Base-by-base conservation (phyloP, 345 rosid species). In the Mangifera indica region DNA sequence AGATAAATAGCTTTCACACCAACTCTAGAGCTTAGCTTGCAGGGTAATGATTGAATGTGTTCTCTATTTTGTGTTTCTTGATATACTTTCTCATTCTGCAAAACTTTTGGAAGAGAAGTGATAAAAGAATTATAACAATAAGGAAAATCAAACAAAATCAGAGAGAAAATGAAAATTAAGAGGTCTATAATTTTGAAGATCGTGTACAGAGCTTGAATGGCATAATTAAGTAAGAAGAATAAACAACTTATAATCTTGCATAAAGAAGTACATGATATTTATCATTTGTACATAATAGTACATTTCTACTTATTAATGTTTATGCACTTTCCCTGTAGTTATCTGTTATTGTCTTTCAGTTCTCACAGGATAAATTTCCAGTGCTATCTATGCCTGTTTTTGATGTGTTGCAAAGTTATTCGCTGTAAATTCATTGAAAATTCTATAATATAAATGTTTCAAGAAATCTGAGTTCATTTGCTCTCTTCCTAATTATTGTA, bases 1-100 rank as follows among this genome's bases (percentile, higher is more conserved):
- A 90, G 80, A 93, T 93, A 55, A 93, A 93, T 76, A 93, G 97
- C 79, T 93, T 93, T 74, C 98, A 91, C 83, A 87, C 94, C 52
- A 82, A 84, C 78, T 67, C 84, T 40, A 96, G 98, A 74, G 96
- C 97, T 61, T 92, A 93, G 83, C 98, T 93, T 77, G 97, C 98
- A 13, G 85, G 90, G 98, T 93, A 77, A 72, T 77, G 75, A 52
- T 44, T 59, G 20, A 15, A 18, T 58, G 17, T 48, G 10, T 20
- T 46, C 26, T 5, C 66, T 15, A 13, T n/a, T 70, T 61, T 62
- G 11, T 40, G 21, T 20, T 29, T 63, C 18, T 17, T 59, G 57
- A 44, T 53, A 22, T 49, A 8, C 66, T 72, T 76, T 56, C 44
- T 26, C 18, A 60, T 71, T 42, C 62, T 62, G n/a, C 60, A 21